Evolutionary conservation across 176 grass and related monocot genomes (phyloP).

Genomic region (Rhynchospora breviuscula): DNA sequence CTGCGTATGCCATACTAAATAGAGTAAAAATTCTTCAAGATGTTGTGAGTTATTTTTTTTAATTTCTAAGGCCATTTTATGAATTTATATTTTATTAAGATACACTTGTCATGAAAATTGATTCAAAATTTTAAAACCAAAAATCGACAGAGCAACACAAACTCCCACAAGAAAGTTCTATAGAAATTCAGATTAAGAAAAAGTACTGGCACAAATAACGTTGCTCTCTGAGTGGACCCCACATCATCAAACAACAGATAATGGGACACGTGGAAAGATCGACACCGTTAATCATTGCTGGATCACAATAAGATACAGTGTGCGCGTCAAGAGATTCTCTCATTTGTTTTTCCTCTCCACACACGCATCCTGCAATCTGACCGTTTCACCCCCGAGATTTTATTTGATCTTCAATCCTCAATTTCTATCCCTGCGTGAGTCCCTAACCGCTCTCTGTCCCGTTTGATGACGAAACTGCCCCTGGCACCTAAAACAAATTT

Average conservation of each 20-base stretch:
- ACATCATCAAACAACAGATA: not conserved
- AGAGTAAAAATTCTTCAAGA: not conserved
- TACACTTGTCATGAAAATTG: not conserved
- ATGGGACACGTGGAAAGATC: not conserved
- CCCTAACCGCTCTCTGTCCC: not conserved
- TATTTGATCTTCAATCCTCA: not conserved
- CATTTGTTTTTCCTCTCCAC: not conserved
- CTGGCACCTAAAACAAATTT: no score
- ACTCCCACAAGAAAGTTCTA: not conserved
- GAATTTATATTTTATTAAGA: not conserved
- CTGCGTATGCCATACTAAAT: not conserved
- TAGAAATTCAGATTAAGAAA: not conserved
- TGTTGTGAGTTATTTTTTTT: not conserved
- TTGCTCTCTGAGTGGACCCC: not conserved
- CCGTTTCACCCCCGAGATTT: not conserved
- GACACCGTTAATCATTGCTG: not conserved
- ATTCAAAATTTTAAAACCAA: not conserved
- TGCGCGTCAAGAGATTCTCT: not conserved
- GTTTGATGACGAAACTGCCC: not conserved
- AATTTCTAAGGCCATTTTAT: not conserved
- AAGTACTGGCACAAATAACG: not conserved
- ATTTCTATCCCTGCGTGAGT: not conserved
- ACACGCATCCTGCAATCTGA: conserved; percentile 1
- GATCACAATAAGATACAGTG: conserved; percentile 3
- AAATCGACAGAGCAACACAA: not conserved